A percentile compares a stretch with the other conserved stretches of the same genome.
Conservation (phyloP, 148 eudicot genomes). For the Spergularia marina region DNA sequence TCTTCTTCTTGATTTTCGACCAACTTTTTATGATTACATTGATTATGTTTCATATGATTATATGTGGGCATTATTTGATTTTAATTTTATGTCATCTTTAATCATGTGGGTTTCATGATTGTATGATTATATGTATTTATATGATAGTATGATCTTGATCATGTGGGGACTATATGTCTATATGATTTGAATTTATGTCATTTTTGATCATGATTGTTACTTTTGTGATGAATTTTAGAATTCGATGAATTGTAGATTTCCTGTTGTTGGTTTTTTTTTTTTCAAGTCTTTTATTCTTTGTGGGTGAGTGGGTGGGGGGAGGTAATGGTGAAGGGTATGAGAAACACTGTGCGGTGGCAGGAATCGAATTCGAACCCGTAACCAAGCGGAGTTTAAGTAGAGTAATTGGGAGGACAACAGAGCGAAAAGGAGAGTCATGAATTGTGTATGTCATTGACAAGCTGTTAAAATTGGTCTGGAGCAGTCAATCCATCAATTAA, state of each 20-base stretch:
- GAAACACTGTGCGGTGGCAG: no score
- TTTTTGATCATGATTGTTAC: no score
- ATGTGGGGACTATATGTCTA: not conserved
- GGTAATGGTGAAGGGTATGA: no score
- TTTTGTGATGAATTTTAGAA: no score
- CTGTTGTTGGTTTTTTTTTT: no score
- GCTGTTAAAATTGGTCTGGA: not conserved
- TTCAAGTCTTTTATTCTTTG: no score
- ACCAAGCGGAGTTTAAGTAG: not conserved
- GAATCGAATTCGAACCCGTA: no score
- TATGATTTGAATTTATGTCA: no score
- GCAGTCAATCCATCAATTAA: not conserved
- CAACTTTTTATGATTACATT: not conserved
- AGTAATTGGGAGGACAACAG: not conserved
- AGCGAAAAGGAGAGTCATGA: not conserved
- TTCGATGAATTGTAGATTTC: no score
- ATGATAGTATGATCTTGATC: not conserved
- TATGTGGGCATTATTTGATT: not conserved
- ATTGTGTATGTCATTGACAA: slow-evolving; percentile 17
- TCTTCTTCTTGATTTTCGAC: not conserved
- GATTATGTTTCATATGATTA: no score
- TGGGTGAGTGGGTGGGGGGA: no score
- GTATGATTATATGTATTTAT: not conserved
- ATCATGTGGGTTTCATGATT: not conserved
- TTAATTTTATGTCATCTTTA: not conserved